Percentiles rank a stretch among this genome's conserved stretches.
Evolutionary conservation across 441 rosid genomes (phyloP).

Genomic region (Adansonia rubrostipa): DNA sequence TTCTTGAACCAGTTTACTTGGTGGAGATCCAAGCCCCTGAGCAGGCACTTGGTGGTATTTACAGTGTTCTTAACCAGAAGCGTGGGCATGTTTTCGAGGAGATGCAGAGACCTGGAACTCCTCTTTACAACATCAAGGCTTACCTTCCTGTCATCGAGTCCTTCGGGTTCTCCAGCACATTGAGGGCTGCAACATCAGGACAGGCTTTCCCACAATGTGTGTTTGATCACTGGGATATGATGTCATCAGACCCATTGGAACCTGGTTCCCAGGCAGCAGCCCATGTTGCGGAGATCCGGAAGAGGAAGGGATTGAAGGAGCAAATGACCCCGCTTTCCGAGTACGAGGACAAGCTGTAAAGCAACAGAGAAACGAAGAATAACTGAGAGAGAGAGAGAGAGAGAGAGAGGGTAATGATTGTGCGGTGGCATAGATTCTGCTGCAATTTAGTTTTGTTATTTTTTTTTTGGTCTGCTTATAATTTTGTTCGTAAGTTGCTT

Average conservation of each 20-base stretch:
- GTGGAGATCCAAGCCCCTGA: conserved; percentile 34
- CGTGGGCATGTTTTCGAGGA: conserved; percentile 32
- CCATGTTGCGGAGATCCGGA: conserved; percentile 22
- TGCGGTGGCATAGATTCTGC: conserved; percentile 5
- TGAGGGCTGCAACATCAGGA: conserved; percentile 32
- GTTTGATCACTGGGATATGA: conserved; percentile 31
- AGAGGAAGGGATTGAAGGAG: conserved; percentile 32
- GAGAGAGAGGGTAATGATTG: background rate
- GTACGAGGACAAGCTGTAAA: conserved; percentile 31
- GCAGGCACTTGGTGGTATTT: conserved; percentile 32
- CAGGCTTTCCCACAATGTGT: conserved; percentile 34
- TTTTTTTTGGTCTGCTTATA: background rate
- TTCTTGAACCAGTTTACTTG: conserved; percentile 32
- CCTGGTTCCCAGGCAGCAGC: conserved; percentile 21
- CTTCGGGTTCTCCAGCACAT: conserved; percentile 26
- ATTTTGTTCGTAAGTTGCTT: background rate
- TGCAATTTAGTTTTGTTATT: conserved; percentile 2
- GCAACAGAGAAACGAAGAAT: too few species aligned
- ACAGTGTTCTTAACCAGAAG: conserved; percentile 32
- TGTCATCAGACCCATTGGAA: conserved; percentile 23
- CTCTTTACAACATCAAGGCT: conserved; percentile 32
- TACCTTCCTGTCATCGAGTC: conserved; percentile 26
- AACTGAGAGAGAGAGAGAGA: background rate
- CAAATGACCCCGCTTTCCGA: conserved; percentile 28
- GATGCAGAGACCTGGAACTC: conserved; percentile 32